phyloP scores from a whole-genome alignment of 2,329 filamentous ascomycete genomes.

The Phialocephala subalpina region DNA sequence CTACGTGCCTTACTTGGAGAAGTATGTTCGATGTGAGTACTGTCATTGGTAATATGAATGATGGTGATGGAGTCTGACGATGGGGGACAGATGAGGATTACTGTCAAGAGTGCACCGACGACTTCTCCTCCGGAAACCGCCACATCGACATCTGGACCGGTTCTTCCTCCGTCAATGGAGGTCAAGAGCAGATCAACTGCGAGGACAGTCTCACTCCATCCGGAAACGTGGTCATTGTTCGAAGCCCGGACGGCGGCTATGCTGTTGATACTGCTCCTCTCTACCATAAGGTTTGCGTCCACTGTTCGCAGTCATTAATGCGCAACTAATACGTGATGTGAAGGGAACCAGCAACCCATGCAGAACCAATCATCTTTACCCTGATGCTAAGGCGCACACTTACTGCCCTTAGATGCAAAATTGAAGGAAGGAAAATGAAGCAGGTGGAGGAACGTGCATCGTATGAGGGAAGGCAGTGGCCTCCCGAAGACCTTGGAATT shows the following conservation, averaged over 20 bases:
- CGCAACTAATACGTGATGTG: no score
- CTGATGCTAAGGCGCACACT: conserved; percentile 1
- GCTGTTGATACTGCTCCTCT: conserved; percentile 3
- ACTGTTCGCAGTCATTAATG: no score
- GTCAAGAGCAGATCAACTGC: conserved; percentile 46
- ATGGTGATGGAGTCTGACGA: no score
- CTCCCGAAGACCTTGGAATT: no score
- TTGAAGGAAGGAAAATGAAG: no score
- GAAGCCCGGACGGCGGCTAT: conserved; percentile 18
- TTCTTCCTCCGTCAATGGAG: conserved; percentile 42
- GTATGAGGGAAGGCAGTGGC: no score
- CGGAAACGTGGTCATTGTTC: conserved; percentile 41
- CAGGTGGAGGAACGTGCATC: background rate
- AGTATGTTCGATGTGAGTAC: background rate
- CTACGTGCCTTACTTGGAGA: conserved; percentile 47
- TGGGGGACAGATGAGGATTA: conserved; percentile 11
- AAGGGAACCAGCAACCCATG: background rate
- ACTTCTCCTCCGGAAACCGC: conserved; percentile 25
- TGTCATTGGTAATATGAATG: no score
- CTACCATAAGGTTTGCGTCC: background rate
- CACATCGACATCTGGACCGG: conserved; percentile 52
- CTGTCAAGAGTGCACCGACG: conserved; percentile 20
- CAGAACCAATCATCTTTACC: background rate
- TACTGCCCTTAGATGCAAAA: no score
- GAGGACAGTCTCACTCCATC: conserved; percentile 46